phyloP scores from a whole-genome alignment of 139 green algal species.

The Penium margaritaceum region DNA sequence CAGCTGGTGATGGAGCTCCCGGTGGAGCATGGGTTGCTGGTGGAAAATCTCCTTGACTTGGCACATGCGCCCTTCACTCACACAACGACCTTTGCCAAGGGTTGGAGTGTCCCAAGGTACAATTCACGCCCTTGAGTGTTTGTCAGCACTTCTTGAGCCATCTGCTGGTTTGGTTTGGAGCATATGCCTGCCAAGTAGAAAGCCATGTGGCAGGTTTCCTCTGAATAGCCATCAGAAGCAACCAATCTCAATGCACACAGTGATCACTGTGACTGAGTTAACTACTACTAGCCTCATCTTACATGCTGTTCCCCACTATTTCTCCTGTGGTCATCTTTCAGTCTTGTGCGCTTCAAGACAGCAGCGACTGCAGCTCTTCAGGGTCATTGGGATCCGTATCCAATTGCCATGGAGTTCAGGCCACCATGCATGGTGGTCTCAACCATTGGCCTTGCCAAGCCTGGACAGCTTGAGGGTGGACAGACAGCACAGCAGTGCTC shows the following conservation, averaged over 20 bases:
- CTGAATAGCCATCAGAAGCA: no score
- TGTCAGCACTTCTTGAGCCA: no score
- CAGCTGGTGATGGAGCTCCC: constrained; percentile 81
- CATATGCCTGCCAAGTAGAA: no score
- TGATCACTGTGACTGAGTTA: no score
- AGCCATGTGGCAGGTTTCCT: no score
- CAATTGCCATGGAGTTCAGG: constrained; percentile 94
- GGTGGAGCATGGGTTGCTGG: constrained; percentile 92
- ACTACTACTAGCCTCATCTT: no score
- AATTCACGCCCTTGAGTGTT: no score
- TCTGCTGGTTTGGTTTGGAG: no score
- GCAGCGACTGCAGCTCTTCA: constrained; percentile 33
- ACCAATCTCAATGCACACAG: no score
- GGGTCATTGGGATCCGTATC: constrained; percentile 94
- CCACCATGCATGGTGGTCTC: constrained; percentile 83
- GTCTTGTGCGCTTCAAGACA: constrained; percentile 70
- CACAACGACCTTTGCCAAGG: constrained; percentile 87
- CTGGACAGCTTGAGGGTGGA: constrained; percentile 71
- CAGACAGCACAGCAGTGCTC: constrained; percentile 61
- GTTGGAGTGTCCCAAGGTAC: constrained; percentile 84
- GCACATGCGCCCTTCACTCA: constrained; percentile 98
- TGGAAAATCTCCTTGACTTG: constrained; percentile 97
- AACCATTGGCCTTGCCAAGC: constrained; percentile 80
- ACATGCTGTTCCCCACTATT: no score
- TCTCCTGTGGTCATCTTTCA: not conserved